Base-by-base conservation (phyloP, 2,329 filamentous ascomycete genomes). In the Phaeosphaeriaceae sp. region DNA sequence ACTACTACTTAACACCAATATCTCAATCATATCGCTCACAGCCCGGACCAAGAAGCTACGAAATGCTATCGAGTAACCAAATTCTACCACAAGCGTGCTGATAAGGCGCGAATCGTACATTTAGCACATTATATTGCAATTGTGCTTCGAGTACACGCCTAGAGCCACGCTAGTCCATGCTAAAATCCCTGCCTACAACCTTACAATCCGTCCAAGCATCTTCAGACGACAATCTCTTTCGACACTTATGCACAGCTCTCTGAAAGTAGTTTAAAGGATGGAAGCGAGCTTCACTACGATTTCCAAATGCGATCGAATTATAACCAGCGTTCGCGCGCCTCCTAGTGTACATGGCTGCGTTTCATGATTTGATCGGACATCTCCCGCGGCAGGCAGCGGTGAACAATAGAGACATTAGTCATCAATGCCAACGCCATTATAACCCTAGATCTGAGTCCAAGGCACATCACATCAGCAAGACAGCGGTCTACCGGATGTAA, bases 61-160 rank as follows among this genome's bases (percentile, higher is more conserved):
- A 66, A 54, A 65, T 66, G 60, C 44, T 50, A 63, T 66, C 46
- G 58, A 61, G 63, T 67, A 68, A 65, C 52, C 44, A 50, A 43
- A 46, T 30, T 34, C 33, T 34, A 36, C 7, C 38, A 42, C 39
- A 55, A 40, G 52, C 58, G 46, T 50, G 58, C 63, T 61, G 66
- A 70, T 68, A 70, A 69, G 61, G 58, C 54, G 63, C 55, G 50
- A 52, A 39, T 36, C 29, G 34, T 35, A 29, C 33, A 30, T 38
- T 32, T 37, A 45, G 49, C 39, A 58, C 50, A 43, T 61, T 64
- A 63, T 64, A 63, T 67, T 66, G 61, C 60, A 52, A 56, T 52
- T 43, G 28, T 50, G 42, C 46, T 35, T 50, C 39, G 28, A 42
- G 32, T 42, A 50, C 50, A 51, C 50, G 54, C 60, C 53, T 49